Conservation (phyloP, 192 early-diverging fungal species). For the Coemansia furcata region DNA sequence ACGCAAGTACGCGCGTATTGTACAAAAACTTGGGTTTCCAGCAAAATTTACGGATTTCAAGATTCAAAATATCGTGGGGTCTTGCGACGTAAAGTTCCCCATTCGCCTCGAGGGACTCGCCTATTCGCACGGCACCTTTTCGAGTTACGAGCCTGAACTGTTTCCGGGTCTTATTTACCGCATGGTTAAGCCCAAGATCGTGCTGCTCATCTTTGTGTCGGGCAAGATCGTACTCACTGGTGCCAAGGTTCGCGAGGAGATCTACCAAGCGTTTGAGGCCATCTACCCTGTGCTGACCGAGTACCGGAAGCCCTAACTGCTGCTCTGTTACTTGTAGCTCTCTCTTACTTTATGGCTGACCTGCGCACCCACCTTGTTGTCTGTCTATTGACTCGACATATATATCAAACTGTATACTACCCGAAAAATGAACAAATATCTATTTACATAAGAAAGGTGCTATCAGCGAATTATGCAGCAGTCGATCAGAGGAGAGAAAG, state of each 20-base stretch:
- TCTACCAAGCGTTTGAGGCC: conserved; percentile 96
- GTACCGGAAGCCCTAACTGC: conserved; percentile 65
- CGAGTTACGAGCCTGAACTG: conserved; percentile 93
- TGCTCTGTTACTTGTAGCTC: not conserved
- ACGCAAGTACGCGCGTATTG: conserved; percentile 98
- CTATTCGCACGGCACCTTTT: conserved; percentile 88
- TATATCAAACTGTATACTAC: not conserved
- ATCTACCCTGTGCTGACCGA: conserved; percentile 96
- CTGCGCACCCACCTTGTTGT: not conserved
- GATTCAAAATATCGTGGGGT: conserved; percentile 99
- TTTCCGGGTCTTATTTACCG: conserved; percentile 99
- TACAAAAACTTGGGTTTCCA: conserved; percentile 96
- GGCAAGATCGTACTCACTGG: conserved; percentile 99
- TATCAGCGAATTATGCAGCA: not conserved
- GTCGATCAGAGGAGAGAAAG: not conserved
- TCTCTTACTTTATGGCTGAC: not conserved
- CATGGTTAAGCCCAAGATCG: conserved; percentile 98
- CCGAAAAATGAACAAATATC: not conserved
- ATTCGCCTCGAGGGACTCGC: conserved; percentile 97
- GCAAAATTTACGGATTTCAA: conserved; percentile 99
- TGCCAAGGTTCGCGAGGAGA: conserved; percentile 97
- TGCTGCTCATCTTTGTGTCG: conserved; percentile 97
- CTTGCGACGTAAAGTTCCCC: conserved; percentile 99
- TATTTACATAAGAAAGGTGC: not conserved
- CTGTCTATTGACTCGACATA: not conserved